phyloP scores from a whole-genome alignment of 257 asterid species.

The Salvia rosmarinus region DNA sequence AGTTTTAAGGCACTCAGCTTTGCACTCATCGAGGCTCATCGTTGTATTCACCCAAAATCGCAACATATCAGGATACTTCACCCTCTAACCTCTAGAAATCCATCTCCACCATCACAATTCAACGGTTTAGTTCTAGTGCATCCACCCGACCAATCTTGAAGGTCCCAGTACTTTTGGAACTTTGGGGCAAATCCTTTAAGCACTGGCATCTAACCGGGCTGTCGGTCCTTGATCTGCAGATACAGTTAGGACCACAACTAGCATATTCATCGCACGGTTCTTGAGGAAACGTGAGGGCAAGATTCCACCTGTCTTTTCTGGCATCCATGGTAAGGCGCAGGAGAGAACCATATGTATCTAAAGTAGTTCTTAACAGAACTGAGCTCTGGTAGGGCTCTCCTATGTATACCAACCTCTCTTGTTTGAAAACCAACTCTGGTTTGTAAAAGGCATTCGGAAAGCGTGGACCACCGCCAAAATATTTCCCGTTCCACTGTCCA shows the following conservation, averaged over 20 bases:
- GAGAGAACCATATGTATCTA: not conserved
- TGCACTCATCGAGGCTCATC: too few relatives aligned
- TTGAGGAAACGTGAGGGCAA: not conserved
- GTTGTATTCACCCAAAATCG: too few relatives aligned
- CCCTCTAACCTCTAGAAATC: not conserved
- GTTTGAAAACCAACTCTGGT: not conserved
- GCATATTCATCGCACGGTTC: slow-evolving; percentile 13
- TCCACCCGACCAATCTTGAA: slow-evolving; percentile 37
- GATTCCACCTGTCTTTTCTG: not conserved
- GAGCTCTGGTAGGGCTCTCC: not conserved
- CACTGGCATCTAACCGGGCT: not conserved
- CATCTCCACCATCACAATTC: slow-evolving; percentile 28
- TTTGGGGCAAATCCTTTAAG: not conserved
- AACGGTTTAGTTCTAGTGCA: slow-evolving; percentile 24
- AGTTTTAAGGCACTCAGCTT: not conserved
- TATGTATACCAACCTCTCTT: not conserved
- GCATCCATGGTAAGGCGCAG: not conserved
- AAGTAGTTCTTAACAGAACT: not conserved
- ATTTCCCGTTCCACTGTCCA: not conserved
- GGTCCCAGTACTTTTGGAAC: not conserved
- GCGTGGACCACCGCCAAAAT: not conserved
- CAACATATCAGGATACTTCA: too few relatives aligned
- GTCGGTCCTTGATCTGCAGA: not conserved
- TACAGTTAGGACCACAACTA: not conserved
- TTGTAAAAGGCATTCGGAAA: not conserved